Evolutionary conservation across 306 rosid genomes (phyloP).

Genomic region (Lathyrus tuberosus): DNA sequence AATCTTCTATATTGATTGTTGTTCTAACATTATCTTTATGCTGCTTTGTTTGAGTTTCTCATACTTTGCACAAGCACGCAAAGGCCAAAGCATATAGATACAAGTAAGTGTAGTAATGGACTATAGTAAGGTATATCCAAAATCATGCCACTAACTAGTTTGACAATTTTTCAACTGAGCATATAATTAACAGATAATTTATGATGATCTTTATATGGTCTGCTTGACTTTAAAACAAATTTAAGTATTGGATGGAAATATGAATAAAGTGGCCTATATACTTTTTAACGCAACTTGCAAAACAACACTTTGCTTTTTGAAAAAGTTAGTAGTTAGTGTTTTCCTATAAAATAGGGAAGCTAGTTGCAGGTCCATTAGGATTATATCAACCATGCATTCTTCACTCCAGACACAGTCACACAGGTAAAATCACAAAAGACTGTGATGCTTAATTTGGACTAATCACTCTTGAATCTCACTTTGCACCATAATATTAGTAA

Average conservation of each 20-base stretch:
- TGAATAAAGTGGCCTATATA: background rate
- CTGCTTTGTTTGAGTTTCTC: no score
- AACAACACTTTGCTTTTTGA: background rate
- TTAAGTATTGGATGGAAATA: background rate
- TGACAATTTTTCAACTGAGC: no score
- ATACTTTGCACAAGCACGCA: no score
- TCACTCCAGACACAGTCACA: slow-evolving; percentile 27
- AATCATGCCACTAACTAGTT: no score
- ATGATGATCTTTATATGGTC: no score
- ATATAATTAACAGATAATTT: no score
- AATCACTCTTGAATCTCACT: slow-evolving; percentile 50
- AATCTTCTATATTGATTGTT: no score
- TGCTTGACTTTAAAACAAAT: background rate
- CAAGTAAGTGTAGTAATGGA: no score
- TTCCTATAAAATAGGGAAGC: background rate
- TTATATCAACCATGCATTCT: background rate
- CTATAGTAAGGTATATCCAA: no score
- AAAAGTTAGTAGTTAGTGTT: background rate
- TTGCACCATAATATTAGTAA: slow-evolving; percentile 23
- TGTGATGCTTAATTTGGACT: slow-evolving; percentile 46
- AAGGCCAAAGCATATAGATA: no score
- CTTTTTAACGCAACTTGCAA: background rate
- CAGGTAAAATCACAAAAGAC: slow-evolving; percentile 50
- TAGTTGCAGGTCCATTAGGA: background rate
- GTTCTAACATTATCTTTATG: no score